These are phyloP conservation scores for Claviceps maximensis DNA, from an alignment of 2,329 filamentous ascomycete genomes.

Conservation along the genomic window DNA sequence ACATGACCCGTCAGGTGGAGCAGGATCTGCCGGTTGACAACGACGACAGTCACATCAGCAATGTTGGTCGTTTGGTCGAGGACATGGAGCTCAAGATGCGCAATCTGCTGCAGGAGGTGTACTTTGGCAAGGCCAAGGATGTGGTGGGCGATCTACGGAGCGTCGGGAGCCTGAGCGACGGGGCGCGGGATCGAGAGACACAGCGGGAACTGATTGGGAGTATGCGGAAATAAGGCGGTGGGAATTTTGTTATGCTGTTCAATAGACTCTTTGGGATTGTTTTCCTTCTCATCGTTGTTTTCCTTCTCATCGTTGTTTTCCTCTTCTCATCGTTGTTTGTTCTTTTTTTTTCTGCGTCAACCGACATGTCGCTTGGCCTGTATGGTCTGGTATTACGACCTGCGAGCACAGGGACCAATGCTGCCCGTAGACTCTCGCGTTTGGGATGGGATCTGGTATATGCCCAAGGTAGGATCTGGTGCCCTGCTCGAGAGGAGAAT, in stretches of 20 bases:
- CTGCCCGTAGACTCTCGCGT: no score
- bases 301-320: no score
- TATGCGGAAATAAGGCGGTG: slow-evolving; percentile 31
- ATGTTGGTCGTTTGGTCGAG: slow-evolving; percentile 87
- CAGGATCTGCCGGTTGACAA: slow-evolving; percentile 79
- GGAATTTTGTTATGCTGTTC: not conserved
- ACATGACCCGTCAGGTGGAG: slow-evolving; percentile 96
- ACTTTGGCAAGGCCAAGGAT: slow-evolving; percentile 98
- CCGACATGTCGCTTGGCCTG: no score
- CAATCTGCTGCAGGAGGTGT: slow-evolving; percentile 94
- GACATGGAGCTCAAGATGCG: slow-evolving; percentile 99
- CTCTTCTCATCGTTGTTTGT: no score
- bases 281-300: not conserved
- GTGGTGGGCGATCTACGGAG: slow-evolving; percentile 92
- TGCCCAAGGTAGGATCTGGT: no score
- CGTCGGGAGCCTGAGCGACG: slow-evolving; percentile 70
- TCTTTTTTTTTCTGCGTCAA: not conserved
- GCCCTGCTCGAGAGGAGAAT: no score
- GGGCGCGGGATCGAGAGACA: slow-evolving; percentile 67
- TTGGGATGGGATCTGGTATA: no score
- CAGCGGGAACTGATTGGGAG: slow-evolving; percentile 77
- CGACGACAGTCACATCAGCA: slow-evolving; percentile 88
- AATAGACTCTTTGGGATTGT: not conserved
- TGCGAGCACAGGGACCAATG: no score
- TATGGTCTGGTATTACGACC: no score